These are phyloP conservation scores for Galerina marginata DNA, from an alignment of 768 basidiomycete species.

Conservation along the genomic window DNA sequence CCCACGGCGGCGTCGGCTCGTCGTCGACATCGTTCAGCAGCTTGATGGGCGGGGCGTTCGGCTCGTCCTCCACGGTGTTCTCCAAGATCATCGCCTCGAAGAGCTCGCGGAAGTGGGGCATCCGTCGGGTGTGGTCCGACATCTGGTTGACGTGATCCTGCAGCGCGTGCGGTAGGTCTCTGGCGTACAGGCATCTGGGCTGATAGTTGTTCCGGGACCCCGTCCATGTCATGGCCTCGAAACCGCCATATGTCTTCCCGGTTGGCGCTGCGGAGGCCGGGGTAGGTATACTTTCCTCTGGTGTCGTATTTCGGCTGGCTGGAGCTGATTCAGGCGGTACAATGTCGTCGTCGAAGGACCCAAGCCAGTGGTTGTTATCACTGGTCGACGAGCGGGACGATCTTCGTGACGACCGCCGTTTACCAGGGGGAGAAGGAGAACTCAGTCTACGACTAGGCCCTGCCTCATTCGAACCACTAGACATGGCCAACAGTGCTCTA, in stretches of 20 bases:
- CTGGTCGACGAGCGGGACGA: constrained; percentile 19
- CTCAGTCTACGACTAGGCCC: background rate
- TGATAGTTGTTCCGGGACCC: constrained; percentile 39
- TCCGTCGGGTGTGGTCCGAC: constrained; percentile 42
- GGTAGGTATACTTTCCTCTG: constrained; percentile 15
- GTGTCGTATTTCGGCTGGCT: constrained; percentile 23
- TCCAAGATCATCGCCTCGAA: constrained; percentile 71
- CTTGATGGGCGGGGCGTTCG: constrained; percentile 66
- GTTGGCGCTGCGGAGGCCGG: background rate
- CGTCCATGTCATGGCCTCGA: constrained; percentile 44
- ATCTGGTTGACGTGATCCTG: constrained; percentile 72
- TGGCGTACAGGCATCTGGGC: constrained; percentile 40
- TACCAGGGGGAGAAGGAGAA: background rate
- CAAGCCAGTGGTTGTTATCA: background rate
- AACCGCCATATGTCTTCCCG: constrained; percentile 35
- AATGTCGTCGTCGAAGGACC: constrained; percentile 4
- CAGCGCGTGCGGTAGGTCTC: constrained; percentile 63
- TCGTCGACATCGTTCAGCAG: constrained; percentile 72
- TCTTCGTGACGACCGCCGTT: constrained; percentile 9
- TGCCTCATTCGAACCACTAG: background rate
- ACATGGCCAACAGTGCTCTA: background rate
- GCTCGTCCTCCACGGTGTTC: constrained; percentile 71
- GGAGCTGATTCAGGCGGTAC: constrained; percentile 6
- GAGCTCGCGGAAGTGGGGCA: constrained; percentile 52
- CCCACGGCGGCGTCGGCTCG: constrained; percentile 78